Conservation (phyloP, 352 stramenopile genomes). For the Thraustochytrium sp. region DNA sequence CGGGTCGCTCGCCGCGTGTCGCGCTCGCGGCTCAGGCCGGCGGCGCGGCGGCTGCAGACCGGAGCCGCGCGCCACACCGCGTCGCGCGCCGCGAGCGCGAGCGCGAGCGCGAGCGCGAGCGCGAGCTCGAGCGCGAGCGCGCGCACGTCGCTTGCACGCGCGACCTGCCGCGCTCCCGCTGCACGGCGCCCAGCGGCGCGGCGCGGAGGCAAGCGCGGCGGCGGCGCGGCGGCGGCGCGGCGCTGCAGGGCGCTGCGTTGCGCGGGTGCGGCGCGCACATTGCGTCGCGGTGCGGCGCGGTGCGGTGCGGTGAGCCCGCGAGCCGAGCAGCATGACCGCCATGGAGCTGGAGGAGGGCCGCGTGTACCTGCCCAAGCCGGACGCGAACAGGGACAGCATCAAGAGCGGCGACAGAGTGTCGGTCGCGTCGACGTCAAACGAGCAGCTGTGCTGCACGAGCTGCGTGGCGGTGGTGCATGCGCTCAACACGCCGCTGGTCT, state of each 20-base stretch:
- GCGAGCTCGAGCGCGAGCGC: slow-evolving; percentile 92
- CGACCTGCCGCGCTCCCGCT: slow-evolving; percentile 95
- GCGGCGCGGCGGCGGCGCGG: background rate
- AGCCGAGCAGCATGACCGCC: background rate
- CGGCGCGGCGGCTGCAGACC: too few species aligned
- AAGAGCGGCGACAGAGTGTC: background rate
- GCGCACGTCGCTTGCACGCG: slow-evolving; percentile 84
- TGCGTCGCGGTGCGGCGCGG: background rate
- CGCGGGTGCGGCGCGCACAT: background rate
- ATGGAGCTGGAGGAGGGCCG: background rate
- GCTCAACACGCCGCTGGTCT: background rate
- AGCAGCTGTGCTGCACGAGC: background rate
- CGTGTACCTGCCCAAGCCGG: background rate
- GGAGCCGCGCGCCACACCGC: too few species aligned
- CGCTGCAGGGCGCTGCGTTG: background rate
- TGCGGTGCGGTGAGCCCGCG: background rate
- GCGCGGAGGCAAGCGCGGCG: slow-evolving; percentile 58
- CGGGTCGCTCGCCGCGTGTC: too few species aligned
- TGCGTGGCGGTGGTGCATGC: slow-evolving; percentile 8
- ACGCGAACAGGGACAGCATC: background rate
- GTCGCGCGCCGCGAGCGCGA: too few species aligned
- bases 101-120: too few species aligned
- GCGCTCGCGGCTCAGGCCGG: too few species aligned
- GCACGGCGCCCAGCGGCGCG: slow-evolving; percentile 82
- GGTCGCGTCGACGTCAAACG: background rate